phyloP scores from a whole-genome alignment of 2,329 filamentous ascomycete species.

The Nigrograna mackinnonii region DNA sequence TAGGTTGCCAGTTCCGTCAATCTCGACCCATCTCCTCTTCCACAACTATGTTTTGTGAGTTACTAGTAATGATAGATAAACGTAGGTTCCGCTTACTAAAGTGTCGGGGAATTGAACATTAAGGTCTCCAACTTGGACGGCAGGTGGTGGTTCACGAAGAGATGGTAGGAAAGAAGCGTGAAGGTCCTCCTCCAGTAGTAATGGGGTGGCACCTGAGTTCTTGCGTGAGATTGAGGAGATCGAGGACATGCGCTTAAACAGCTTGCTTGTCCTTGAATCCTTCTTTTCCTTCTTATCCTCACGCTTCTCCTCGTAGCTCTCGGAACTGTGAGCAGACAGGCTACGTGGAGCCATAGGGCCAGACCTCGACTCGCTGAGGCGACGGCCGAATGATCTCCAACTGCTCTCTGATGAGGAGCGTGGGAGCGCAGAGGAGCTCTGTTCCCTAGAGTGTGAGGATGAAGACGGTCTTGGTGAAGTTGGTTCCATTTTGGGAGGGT shows the following conservation, averaged over 20 bases:
- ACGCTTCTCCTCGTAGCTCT: conserved; percentile 42
- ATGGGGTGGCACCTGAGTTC: conserved; percentile 45
- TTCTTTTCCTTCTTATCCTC: conserved; percentile 54
- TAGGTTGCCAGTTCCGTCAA: conserved; percentile 83
- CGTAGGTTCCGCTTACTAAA: conserved; percentile 52
- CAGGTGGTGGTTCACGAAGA: conserved; percentile 51
- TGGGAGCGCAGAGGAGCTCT: conserved; percentile 25
- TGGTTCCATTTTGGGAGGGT: conserved; percentile 23
- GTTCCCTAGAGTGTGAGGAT: conserved; percentile 35
- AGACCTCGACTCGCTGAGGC: conserved; percentile 39
- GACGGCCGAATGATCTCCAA: conserved; percentile 40
- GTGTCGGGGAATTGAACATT: conserved; percentile 98
- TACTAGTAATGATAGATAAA: conserved; percentile 1
- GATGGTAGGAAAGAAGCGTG: conserved; percentile 27
- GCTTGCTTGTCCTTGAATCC: conserved; percentile 61
- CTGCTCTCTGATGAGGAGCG: conserved; percentile 44
- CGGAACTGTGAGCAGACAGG: conserved; percentile 26
- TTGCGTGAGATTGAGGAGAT: conserved; percentile 58
- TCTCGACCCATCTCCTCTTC: conserved; percentile 88
- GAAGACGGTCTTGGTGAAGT: conserved; percentile 32
- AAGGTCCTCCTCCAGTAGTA: conserved; percentile 43
- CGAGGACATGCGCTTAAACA: conserved; percentile 70
- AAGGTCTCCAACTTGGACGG: conserved; percentile 80
- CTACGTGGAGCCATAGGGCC: conserved; percentile 25
- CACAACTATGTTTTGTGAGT: conserved; percentile 61